Conservation (phyloP, 805 yeast species). For the Hermanozyma aechmeae region DNA sequence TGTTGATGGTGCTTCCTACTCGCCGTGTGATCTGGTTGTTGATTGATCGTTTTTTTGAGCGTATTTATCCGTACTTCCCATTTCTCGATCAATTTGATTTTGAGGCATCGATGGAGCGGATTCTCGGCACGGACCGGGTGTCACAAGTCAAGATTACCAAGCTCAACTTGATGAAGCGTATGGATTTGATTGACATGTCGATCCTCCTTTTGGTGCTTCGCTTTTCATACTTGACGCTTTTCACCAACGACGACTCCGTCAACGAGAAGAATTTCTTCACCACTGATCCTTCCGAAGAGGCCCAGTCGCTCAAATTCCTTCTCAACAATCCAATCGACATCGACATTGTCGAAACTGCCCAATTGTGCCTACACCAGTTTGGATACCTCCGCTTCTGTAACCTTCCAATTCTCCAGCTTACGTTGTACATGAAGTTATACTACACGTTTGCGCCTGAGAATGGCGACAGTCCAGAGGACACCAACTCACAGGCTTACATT, state of each 20-base stretch:
- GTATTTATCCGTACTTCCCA: slow-evolving; percentile 58
- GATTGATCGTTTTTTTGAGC: slow-evolving; percentile 49
- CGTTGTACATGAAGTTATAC: slow-evolving; percentile 47
- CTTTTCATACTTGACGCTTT: slow-evolving; percentile 25
- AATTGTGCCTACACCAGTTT: slow-evolving; percentile 11
- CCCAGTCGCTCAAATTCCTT: slow-evolving; percentile 8
- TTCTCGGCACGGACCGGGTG: slow-evolving; percentile 13
- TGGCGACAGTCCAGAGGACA: slow-evolving; percentile 17
- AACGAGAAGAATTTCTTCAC: slow-evolving; percentile 14
- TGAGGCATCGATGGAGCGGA: slow-evolving; percentile 9
- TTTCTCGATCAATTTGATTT: slow-evolving; percentile 49
- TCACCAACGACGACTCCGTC: slow-evolving; percentile 22
- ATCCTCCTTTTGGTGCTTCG: slow-evolving; percentile 23
- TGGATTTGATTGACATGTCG: slow-evolving; percentile 27
- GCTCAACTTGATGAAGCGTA: slow-evolving; percentile 19
- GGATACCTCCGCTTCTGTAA: slow-evolving; percentile 27
- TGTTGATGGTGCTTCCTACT: slow-evolving; percentile 40
- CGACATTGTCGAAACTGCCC: slow-evolving; percentile 11
- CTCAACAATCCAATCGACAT: slow-evolving; percentile 14
- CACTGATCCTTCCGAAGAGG: slow-evolving; percentile 4
- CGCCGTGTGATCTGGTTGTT: slow-evolving; percentile 46
- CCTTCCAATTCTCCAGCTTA: slow-evolving; percentile 49
- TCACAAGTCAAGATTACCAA: slow-evolving; percentile 2
- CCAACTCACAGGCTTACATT: slow-evolving; percentile 3
- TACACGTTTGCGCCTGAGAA: slow-evolving; percentile 21